Conservation (phyloP, 108 stramenopile genomes). For the Nitzschia sp. region DNA sequence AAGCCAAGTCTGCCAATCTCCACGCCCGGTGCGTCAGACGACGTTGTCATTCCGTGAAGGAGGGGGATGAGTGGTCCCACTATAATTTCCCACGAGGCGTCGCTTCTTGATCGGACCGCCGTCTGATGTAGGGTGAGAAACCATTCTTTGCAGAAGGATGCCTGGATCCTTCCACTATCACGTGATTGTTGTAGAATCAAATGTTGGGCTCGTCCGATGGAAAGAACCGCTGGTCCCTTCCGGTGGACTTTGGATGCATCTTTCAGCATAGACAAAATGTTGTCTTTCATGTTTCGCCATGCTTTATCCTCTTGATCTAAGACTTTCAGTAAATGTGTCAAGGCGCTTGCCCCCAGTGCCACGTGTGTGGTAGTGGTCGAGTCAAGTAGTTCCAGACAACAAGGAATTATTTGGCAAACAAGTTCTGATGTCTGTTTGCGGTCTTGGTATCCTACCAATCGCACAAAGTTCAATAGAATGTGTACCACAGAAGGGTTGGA, state of each 20-base stretch:
- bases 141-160: constrained; percentile 4
- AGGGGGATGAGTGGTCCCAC: constrained; percentile 61
- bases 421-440: not conserved
- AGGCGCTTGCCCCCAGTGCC: not conserved
- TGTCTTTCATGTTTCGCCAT: not conserved
- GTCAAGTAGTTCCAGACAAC: constrained; percentile 14
- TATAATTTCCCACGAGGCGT: constrained; percentile 27
- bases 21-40: constrained; percentile 43
- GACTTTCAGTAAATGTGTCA: not conserved
- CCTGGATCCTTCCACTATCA: not conserved
- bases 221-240: not conserved
- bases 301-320: not conserved
- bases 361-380: not conserved
- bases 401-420: not conserved
- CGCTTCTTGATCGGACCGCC: not conserved
- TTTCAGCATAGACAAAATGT: constrained; percentile 1
- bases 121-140: not conserved
- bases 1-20: constrained; percentile 67
- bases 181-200: not conserved
- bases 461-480: not conserved
- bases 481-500: not conserved
- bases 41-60: constrained; percentile 38
- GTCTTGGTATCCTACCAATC: not conserved
- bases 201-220: constrained; percentile 12
- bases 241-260: not conserved